Conservation (phyloP, 345 rosid genomes). For the Linum tenue region DNA sequence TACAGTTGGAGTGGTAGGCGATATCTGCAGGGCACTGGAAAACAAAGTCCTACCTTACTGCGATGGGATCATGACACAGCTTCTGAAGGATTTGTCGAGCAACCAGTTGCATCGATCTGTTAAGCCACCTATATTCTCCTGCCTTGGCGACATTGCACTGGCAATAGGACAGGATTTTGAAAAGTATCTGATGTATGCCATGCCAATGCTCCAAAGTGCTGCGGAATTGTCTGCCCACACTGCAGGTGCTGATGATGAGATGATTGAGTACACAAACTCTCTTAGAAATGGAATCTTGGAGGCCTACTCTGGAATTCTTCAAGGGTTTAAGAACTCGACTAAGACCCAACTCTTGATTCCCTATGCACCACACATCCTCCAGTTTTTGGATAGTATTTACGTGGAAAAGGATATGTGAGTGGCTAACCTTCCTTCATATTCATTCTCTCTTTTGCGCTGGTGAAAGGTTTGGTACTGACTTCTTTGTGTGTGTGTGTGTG, state of each 20-base stretch:
- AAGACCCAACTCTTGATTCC: conserved; percentile 64
- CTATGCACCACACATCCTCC: conserved; percentile 58
- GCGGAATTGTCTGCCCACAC: conserved; percentile 61
- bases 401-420: conserved; percentile 45
- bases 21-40: conserved; percentile 58
- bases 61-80: conserved; percentile 73
- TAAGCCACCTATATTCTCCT: conserved; percentile 68
- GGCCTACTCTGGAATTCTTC: conserved; percentile 70
- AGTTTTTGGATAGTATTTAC: conserved; percentile 69
- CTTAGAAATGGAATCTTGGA: conserved; percentile 64
- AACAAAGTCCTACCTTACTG: conserved; percentile 56
- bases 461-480: background rate
- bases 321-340: conserved; percentile 69
- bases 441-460: background rate
- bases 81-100: conserved; percentile 70
- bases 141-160: conserved; percentile 68
- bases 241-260: conserved; percentile 57
- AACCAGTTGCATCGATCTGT: conserved; percentile 68
- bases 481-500: background rate
- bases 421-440: background rate
- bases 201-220: conserved; percentile 75
- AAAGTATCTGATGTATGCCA: conserved; percentile 55
- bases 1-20: conserved; percentile 72
- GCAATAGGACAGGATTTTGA: conserved; percentile 70
- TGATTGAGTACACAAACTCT: conserved; percentile 64